Percentiles rank a stretch among this genome's conserved stretches.
These are phyloP conservation scores for Globisporangium rhizosaccharum DNA, from an alignment of 352 stramenopile species.

Conservation along the genomic window DNA sequence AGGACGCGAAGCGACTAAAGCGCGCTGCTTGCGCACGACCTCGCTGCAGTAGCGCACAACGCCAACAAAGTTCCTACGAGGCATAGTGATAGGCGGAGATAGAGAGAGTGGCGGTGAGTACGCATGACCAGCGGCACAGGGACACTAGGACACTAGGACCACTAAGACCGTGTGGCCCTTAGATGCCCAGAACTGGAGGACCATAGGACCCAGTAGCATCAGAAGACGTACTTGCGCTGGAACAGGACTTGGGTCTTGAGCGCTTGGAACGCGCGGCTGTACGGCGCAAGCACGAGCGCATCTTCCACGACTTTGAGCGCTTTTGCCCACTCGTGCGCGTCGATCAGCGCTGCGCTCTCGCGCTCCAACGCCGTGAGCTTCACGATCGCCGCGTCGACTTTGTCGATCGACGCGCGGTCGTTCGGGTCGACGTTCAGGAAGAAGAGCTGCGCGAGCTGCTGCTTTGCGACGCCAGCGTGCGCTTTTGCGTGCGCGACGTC, in stretches of 20 bases:
- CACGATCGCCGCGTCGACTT: conserved; percentile 48
- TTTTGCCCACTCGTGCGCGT: conserved; percentile 37
- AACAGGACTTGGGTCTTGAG: conserved; percentile 63
- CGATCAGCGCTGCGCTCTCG: conserved; percentile 58
- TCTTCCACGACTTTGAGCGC: conserved; percentile 44
- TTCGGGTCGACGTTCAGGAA: conserved; percentile 21
- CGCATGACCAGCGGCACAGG: neutral
- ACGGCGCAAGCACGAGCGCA: conserved; percentile 47
- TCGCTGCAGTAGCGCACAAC: conserved; percentile 44
- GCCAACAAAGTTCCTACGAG: conserved; percentile 43
- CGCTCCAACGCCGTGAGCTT: conserved; percentile 36
- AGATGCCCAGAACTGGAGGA: no score
- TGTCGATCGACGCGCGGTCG: conserved; percentile 40
- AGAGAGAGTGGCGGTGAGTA: neutral
- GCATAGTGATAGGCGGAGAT: neutral
- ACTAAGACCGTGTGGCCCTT: no score
- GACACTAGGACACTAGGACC: no score
- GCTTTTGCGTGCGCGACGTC: conserved; percentile 48
- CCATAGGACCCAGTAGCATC: no score
- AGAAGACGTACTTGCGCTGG: conserved; percentile 44
- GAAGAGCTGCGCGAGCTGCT: conserved; percentile 27
- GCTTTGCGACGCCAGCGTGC: conserved; percentile 39
- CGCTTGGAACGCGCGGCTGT: conserved; percentile 46
- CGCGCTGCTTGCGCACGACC: conserved; percentile 49
- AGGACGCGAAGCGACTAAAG: conserved; percentile 4